Conservation (phyloP, 495 filamentous ascomycete species). For the Tuber indicum region DNA sequence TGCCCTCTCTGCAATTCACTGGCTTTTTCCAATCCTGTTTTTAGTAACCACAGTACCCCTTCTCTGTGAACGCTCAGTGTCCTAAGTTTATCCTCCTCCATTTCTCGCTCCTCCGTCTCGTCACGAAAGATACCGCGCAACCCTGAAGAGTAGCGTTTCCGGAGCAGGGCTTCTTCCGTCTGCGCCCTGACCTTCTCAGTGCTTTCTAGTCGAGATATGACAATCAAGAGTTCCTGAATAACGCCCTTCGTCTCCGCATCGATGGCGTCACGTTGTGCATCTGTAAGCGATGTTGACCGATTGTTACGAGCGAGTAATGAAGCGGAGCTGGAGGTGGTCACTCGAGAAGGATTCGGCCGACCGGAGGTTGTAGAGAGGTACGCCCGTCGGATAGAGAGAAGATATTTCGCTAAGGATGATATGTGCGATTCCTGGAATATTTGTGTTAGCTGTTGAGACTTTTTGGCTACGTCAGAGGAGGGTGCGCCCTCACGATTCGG, state of each 20-base stretch:
- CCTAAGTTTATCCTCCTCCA: constrained; percentile 61
- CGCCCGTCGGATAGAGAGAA: constrained; percentile 73
- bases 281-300: constrained; percentile 51
- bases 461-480: constrained; percentile 9
- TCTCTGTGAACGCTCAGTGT: constrained; percentile 62
- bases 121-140: constrained; percentile 33
- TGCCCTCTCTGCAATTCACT: constrained; percentile 72
- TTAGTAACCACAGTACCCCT: constrained; percentile 73
- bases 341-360: constrained; percentile 48
- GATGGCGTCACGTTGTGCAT: constrained; percentile 68
- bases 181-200: constrained; percentile 75
- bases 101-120: constrained; percentile 57
- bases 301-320: constrained; percentile 43
- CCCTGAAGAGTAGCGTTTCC: constrained; percentile 55
- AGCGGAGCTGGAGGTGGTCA: constrained; percentile 45
- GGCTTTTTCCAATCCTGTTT: constrained; percentile 64
- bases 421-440: constrained; percentile 75
- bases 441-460: constrained; percentile 17
- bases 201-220: constrained; percentile 68
- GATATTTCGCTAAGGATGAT: constrained; percentile 63
- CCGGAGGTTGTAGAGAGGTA: constrained; percentile 71
- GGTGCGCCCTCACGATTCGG: constrained; percentile 64
- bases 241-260: constrained; percentile 77
- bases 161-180: constrained; percentile 58
- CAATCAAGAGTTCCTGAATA: constrained; percentile 70